A percentile compares a stretch with the other conserved stretches of the same genome.
phyloP scores from a whole-genome alignment of 129 eudicot genomes.

The Flaveria brownii region DNA sequence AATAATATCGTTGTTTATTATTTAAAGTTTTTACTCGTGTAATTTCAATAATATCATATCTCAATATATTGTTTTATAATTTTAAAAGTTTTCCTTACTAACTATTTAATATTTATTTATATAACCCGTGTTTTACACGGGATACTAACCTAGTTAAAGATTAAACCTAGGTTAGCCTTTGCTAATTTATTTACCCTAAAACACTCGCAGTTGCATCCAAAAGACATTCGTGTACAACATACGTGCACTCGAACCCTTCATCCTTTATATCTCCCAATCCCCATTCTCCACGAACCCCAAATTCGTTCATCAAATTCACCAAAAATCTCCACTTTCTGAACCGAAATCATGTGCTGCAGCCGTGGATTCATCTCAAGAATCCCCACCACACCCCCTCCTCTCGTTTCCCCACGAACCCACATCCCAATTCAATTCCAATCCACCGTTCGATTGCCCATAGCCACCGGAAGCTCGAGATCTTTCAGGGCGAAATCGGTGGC shows the following conservation, averaged over 20 bases:
- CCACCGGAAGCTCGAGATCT: background rate
- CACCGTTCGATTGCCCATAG: background rate
- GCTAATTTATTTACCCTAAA: background rate
- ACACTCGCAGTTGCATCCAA: background rate
- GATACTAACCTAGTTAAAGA: too few species aligned
- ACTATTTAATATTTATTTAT: too few species aligned
- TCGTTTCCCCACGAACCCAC: slow-evolving; percentile 25
- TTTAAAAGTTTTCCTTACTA: too few species aligned
- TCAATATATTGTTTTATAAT: too few species aligned
- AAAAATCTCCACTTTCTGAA: background rate
- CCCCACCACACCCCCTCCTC: slow-evolving; percentile 35
- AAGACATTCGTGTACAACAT: background rate
- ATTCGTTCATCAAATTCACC: background rate
- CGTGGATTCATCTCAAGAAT: slow-evolving; percentile 31
- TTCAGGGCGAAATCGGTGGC: slow-evolving; percentile 21
- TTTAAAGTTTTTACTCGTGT: too few species aligned
- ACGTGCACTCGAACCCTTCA: slow-evolving; percentile 11
- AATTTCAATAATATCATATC: too few species aligned
- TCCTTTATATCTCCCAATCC: slow-evolving; percentile 1
- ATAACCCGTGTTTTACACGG: too few species aligned
- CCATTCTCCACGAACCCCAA: background rate
- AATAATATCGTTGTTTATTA: too few species aligned
- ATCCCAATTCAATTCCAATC: slow-evolving; percentile 19
- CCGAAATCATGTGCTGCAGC: slow-evolving; percentile 37
- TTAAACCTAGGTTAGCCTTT: background rate